Percentiles rank a stretch among this genome's conserved stretches.
phyloP scores from a whole-genome alignment of 441 rosid genomes.

The Adansonia grandidieri region DNA sequence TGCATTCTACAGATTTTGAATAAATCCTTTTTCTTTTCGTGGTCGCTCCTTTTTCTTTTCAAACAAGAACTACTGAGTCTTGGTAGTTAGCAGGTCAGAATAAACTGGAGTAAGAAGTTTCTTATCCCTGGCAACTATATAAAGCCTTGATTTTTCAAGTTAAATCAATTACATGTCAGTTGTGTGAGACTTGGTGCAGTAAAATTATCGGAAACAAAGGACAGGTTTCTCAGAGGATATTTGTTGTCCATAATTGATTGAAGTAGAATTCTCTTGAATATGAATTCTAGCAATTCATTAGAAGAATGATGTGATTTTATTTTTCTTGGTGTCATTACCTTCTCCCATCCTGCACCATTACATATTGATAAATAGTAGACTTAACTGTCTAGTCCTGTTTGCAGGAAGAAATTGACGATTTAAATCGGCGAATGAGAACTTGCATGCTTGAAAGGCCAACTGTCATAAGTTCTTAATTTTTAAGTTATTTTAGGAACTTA shows the following conservation, averaged over 20 bases:
- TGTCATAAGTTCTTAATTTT: conserved; percentile 43
- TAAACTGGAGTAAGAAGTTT: background rate
- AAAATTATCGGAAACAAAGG: background rate
- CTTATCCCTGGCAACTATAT: background rate
- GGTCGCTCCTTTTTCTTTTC: background rate
- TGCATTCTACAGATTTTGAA: background rate
- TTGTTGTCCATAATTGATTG: background rate
- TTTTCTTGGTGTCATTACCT: background rate
- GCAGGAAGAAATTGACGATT: conserved; percentile 66
- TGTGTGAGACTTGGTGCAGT: background rate
- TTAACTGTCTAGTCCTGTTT: conserved; percentile 20
- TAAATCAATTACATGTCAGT: background rate
- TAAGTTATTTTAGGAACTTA: background rate
- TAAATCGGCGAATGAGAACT: conserved; percentile 41
- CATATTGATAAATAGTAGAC: background rate
- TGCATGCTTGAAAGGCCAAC: conserved; percentile 43
- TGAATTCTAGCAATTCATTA: background rate
- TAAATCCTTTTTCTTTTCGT: background rate
- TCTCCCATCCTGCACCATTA: background rate
- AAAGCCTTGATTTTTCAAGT: background rate
- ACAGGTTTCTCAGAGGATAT: background rate
- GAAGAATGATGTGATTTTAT: background rate
- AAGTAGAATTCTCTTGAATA: background rate
- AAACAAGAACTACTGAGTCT: background rate
- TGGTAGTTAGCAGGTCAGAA: background rate